Evolutionary conservation across 1,139 yeast species (phyloP).

Genomic region (Kodamaea ohmeri): DNA sequence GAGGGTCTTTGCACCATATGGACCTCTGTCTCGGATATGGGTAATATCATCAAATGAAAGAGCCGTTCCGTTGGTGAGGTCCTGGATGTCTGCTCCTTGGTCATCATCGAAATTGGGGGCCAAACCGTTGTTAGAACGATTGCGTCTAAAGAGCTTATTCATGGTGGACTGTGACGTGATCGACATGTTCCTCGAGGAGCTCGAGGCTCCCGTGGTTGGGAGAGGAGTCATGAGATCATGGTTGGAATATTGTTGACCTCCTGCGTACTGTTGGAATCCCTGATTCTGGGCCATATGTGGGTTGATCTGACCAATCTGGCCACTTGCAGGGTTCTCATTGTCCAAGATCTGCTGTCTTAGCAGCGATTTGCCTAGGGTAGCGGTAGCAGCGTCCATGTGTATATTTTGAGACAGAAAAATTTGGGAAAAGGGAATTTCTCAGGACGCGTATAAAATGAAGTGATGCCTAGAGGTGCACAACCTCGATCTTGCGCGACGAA

Average conservation of each 20-base stretch:
- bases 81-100: slow-evolving; percentile 46
- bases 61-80: slow-evolving; percentile 35
- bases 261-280: slow-evolving; percentile 10
- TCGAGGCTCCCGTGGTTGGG: slow-evolving; percentile 10
- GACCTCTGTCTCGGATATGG: slow-evolving; percentile 62
- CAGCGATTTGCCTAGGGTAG: slow-evolving; percentile 13
- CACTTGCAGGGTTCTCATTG: slow-evolving; percentile 22
- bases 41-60: slow-evolving; percentile 64
- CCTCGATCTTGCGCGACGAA: background rate
- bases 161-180: slow-evolving; percentile 41
- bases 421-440: background rate
- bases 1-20: slow-evolving; percentile 47
- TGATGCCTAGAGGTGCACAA: background rate
- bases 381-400: slow-evolving; percentile 20
- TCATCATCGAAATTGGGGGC: slow-evolving; percentile 49
- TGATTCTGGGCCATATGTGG: slow-evolving; percentile 12
- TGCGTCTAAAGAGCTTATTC: slow-evolving; percentile 45
- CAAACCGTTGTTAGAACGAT: slow-evolving; percentile 24
- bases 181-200: slow-evolving; percentile 37
- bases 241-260: slow-evolving; percentile 17
- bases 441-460: slow-evolving; percentile 4
- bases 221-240: slow-evolving; percentile 24
- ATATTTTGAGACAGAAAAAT: slow-evolving; percentile 1
- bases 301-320: slow-evolving; percentile 4
- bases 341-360: slow-evolving; percentile 36